Conservation (phyloP, 805 yeast genomes). For the Sugiyamaella americana region DNA sequence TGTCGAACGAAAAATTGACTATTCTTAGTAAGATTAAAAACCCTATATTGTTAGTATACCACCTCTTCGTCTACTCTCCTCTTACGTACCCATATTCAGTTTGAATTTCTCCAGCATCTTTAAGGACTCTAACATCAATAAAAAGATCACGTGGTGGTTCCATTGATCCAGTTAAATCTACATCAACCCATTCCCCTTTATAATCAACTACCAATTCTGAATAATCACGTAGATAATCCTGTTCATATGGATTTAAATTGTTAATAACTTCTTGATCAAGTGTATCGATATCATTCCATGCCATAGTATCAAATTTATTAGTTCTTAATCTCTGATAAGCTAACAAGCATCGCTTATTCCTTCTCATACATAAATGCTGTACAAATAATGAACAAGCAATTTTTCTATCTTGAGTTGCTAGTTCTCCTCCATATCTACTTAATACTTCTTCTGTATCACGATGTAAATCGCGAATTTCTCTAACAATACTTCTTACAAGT, state of each 20-base stretch:
- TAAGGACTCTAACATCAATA: conserved; percentile 86
- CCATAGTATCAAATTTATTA: conserved; percentile 54
- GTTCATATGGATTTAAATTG: conserved; percentile 68
- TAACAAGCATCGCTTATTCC: conserved; percentile 83
- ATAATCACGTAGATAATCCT: conserved; percentile 67
- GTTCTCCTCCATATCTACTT: conserved; percentile 15
- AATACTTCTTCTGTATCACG: conserved; percentile 49
- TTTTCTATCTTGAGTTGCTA: conserved; percentile 27
- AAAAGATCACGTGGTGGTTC: conserved; percentile 89
- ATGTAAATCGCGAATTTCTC: conserved; percentile 51
- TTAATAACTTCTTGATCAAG: conserved; percentile 32
- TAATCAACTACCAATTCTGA: conserved; percentile 65
- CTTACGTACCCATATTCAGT: conserved; percentile 76
- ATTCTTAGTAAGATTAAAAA: conserved; percentile 84
- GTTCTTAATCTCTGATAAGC: conserved; percentile 78
- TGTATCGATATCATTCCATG: conserved; percentile 51
- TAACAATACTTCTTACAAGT: conserved; percentile 57
- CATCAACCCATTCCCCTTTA: conserved; percentile 72
- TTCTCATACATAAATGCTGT: conserved; percentile 66
- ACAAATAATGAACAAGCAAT: conserved; percentile 44
- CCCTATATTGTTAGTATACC: conserved; percentile 32
- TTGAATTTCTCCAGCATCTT: conserved; percentile 94
- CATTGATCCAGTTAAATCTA: conserved; percentile 83
- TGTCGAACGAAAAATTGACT: conserved; percentile 92
- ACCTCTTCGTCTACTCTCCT: too few relatives aligned